Conservation (phyloP, 208 protist genomes). For the Leishmania braziliensis region DNA sequence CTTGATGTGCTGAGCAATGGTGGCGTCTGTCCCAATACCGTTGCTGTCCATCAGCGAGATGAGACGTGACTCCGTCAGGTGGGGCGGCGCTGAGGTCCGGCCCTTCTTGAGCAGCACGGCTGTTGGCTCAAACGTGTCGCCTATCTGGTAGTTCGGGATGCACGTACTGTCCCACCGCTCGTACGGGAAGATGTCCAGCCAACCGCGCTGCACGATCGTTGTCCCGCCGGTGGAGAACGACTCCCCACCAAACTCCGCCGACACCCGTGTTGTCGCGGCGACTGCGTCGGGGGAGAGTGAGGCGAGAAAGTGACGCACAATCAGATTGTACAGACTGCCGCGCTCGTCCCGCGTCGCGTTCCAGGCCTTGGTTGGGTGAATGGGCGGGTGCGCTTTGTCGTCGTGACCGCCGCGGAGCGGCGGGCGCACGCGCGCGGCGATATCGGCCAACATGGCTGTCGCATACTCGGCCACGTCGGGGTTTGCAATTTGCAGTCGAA, state of each 20-base stretch:
- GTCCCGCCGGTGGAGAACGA: constrained; percentile 89
- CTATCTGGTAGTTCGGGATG: constrained; percentile 93
- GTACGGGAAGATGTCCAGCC: constrained; percentile 93
- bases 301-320: constrained; percentile 98
- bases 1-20: constrained; percentile 99
- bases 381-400: constrained; percentile 99
- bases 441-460: constrained; percentile 53
- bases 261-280: constrained; percentile 87
- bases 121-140: constrained; percentile 90
- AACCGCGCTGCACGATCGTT: constrained; percentile 92
- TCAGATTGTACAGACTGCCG: constrained; percentile 94
- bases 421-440: constrained; percentile 69
- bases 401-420: constrained; percentile 95
- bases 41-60: constrained; percentile 98
- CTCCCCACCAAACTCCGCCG: constrained; percentile 77
- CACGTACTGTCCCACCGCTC: constrained; percentile 85
- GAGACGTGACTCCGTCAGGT: constrained; percentile 97
- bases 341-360: constrained; percentile 62
- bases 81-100: constrained; percentile 88
- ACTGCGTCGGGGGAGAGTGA: constrained; percentile 95
- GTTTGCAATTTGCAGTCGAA: constrained; percentile 70
- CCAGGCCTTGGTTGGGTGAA: constrained; percentile 94
- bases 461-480: constrained; percentile 62
- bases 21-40: constrained; percentile 99
- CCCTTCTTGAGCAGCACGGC: constrained; percentile 76